Percentiles rank a stretch among this genome's conserved stretches.
These are phyloP conservation scores for Lupinus albus DNA, from an alignment of 306 rosid species.

Conservation along the genomic window DNA sequence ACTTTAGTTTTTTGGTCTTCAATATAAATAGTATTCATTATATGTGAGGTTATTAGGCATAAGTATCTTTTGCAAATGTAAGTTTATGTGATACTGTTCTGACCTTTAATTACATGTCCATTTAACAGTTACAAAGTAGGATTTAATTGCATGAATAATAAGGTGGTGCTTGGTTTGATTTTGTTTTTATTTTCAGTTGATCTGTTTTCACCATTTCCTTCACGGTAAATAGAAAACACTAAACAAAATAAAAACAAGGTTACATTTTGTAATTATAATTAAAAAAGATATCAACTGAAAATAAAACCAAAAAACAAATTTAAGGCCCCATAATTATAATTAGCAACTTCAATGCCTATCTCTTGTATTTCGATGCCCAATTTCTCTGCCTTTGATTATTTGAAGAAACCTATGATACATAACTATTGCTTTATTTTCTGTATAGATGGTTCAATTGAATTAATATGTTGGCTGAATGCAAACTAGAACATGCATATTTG, in stretches of 20 bases:
- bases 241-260: neutral
- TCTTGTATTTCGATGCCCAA: too few relatives aligned
- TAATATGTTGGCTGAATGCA: too few relatives aligned
- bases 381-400: too few relatives aligned
- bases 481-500: too few relatives aligned
- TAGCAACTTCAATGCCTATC: neutral
- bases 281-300: too few relatives aligned
- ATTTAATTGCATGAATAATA: neutral
- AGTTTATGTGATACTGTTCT: neutral
- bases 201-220: neutral
- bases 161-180: neutral
- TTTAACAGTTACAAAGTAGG: neutral
- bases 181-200: neutral
- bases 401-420: too few relatives aligned
- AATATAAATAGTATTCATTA: neutral
- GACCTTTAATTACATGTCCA: constrained; percentile 5
- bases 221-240: neutral
- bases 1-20: constrained; percentile 1
- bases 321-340: neutral
- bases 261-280: too few relatives aligned
- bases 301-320: neutral
- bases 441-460: too few relatives aligned
- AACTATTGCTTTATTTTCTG: too few relatives aligned
- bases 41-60: neutral
- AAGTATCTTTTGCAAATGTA: neutral